Percentiles rank a stretch among this genome's conserved stretches.
phyloP scores from a whole-genome alignment of 2,329 filamentous ascomycete species.

The Ascochyta viciae-villosae region DNA sequence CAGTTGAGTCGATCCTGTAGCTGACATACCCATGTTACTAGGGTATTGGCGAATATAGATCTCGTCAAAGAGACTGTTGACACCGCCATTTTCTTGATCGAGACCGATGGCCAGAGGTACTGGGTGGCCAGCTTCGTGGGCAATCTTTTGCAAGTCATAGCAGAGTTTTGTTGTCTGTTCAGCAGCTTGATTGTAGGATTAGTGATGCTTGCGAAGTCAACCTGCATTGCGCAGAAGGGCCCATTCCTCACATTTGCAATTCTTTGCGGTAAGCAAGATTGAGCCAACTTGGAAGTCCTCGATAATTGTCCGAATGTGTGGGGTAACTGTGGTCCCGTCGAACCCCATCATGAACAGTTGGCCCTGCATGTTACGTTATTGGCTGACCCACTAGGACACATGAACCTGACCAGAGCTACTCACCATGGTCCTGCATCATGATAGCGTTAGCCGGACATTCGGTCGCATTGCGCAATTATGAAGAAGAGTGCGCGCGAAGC shows the following conservation, averaged over 20 bases:
- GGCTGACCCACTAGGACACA: conserved; percentile 32
- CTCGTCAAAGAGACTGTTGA: conserved; percentile 95
- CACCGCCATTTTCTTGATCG: conserved; percentile 97
- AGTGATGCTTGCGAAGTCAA: conserved; percentile 19
- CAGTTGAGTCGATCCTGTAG: conserved; percentile 82
- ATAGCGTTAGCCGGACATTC: conserved; percentile 43
- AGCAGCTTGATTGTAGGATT: conserved; percentile 68
- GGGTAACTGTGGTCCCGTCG: conserved; percentile 83
- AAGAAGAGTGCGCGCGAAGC: conserved; percentile 44
- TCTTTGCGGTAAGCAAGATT: conserved; percentile 83
- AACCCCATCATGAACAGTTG: conserved; percentile 85
- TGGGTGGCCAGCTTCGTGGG: conserved; percentile 86
- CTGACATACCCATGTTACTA: conserved; percentile 95
- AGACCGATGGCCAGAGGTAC: conserved; percentile 88
- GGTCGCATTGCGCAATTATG: conserved; percentile 34
- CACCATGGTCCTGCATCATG: conserved; percentile 55
- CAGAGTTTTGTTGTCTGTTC: conserved; percentile 88
- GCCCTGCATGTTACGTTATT: conserved; percentile 65
- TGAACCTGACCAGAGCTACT: conserved; percentile 27
- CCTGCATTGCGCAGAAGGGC: conserved; percentile 14
- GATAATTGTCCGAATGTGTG: conserved; percentile 81
- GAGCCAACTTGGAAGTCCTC: conserved; percentile 87
- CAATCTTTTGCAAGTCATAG: conserved; percentile 90
- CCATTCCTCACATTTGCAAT: conserved; percentile 73
- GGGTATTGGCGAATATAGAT: conserved; percentile 96